phyloP scores from a whole-genome alignment of 2,329 filamentous ascomycete genomes.

The Monilinia aucupariae region DNA sequence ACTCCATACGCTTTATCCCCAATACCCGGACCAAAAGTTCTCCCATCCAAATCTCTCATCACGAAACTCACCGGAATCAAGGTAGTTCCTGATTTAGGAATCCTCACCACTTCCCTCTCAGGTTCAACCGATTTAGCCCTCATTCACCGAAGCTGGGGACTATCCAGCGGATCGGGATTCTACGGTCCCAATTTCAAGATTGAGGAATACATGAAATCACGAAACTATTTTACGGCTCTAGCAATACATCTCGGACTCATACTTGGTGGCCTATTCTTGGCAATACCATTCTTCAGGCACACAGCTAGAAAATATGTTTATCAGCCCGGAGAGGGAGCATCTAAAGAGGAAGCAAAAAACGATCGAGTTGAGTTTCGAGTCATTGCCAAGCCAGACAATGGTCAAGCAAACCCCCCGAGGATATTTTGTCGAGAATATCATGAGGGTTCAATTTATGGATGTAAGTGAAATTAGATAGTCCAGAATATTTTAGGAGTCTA shows the following conservation, averaged over 20 bases:
- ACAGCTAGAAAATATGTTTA: constrained; percentile 43
- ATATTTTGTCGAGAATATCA: constrained; percentile 52
- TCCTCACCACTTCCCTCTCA: constrained; percentile 49
- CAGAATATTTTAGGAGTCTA: constrained; percentile 16
- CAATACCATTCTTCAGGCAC: constrained; percentile 37
- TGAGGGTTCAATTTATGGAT: constrained; percentile 58
- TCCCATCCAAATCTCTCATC: constrained; percentile 33
- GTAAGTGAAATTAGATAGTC: constrained; percentile 40
- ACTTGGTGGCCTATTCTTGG: constrained; percentile 39
- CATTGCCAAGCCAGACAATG: constrained; percentile 55
- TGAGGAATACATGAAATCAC: constrained; percentile 48
- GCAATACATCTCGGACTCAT: constrained; percentile 45
- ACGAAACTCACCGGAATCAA: constrained; percentile 47
- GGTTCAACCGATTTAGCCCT: constrained; percentile 47
- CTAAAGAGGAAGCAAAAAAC: constrained; percentile 47
- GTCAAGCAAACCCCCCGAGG: constrained; percentile 34
- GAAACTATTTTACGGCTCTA: constrained; percentile 47
- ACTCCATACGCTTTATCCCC: constrained; percentile 55
- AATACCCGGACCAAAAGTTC: constrained; percentile 37
- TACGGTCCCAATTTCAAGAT: constrained; percentile 61
- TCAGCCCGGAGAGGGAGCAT: constrained; percentile 52
- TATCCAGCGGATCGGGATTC: constrained; percentile 43
- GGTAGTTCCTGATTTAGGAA: constrained; percentile 47
- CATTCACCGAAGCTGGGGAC: constrained; percentile 59
- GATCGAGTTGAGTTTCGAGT: constrained; percentile 60